Conservation (phyloP, 1,284 basidiomycete genomes). For the Mycosarcoma mackinlayi region DNA sequence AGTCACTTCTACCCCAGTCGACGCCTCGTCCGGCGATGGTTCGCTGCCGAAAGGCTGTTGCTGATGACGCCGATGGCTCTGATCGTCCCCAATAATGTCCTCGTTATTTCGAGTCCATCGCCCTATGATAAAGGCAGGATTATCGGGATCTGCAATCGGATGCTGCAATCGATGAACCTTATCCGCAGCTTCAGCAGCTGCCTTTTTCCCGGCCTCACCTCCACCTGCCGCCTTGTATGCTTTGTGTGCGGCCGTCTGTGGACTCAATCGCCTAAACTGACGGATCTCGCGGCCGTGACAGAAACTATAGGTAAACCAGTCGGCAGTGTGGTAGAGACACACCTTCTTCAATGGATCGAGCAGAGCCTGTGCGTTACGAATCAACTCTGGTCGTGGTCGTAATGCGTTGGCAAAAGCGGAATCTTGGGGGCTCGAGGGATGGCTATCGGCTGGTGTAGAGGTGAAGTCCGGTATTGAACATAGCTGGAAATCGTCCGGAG, state of each 20-base stretch:
- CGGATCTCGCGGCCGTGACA: constrained; percentile 56
- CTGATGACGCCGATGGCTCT: constrained; percentile 18
- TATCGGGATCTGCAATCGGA: constrained; percentile 38
- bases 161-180: constrained; percentile 20
- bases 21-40: neutral
- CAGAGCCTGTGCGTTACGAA: constrained; percentile 32
- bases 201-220: constrained; percentile 32
- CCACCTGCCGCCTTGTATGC: constrained; percentile 34
- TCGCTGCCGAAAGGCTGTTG: constrained; percentile 15
- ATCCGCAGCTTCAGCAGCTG: constrained; percentile 33
- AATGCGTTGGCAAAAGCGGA: neutral
- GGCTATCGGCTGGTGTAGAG: neutral
- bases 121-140: constrained; percentile 44
- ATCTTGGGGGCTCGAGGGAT: neutral
- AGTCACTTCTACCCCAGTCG: constrained; percentile 10
- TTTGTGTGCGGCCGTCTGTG: constrained; percentile 21
- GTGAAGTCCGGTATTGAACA: constrained; percentile 49
- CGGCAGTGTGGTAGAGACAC: constrained; percentile 58
- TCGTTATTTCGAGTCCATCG: constrained; percentile 44
- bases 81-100: constrained; percentile 37
- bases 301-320: constrained; percentile 65
- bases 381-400: constrained; percentile 20
- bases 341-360: constrained; percentile 54
- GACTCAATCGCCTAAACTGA: constrained; percentile 51
- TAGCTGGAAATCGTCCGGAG: constrained; percentile 30